Evolutionary conservation across 2,329 filamentous ascomycete species (phyloP), one percentile per base, ranked within the genome.

Genomic region (Geosmithia morbida): DNA sequence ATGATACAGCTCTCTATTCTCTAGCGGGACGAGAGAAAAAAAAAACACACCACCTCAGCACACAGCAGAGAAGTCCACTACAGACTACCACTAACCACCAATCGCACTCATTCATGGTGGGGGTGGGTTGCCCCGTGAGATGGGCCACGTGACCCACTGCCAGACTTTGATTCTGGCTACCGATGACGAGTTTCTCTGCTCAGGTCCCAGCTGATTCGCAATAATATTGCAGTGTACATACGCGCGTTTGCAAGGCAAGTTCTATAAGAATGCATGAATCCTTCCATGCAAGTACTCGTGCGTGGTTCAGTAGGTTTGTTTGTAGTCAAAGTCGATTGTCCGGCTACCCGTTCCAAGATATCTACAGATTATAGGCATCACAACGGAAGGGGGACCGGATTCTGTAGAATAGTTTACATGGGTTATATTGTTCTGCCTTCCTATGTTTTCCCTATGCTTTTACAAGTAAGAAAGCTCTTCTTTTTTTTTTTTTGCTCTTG

Each of bases 321-420:
- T 26, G 8, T 26, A 26, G 22, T 26, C 22, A 26, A 26, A 5
- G 8, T 26, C 22, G 22, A 26, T 26, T 26, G 22, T 26, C 33
- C 33, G 33, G 33, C 33, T 37, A 37, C 33, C 10, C 11, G 3
- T 37, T 16, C 33, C 33, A 11, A 37, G 33, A 13, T 6, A 26
- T 37, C 33, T 3, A 37, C 14, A 37, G 29, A 11, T 30, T 6
- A 7, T 30, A 30, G 33, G 33, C 33, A 37, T 37, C 33, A 37
- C 33, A 37, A 37, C 13, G 10, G 3, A 16, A 13, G 10, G 47
- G 44, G 42, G n/a, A n/a, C n/a, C 45, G 46, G 30, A 46, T 46
- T 39, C 58, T 58, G 4, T 19, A 18, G n/a, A 44, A 20, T 46
- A 26, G 30, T 26, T 46, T 33, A 33, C 26, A 45, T 16, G 18